A percentile compares a stretch with the other conserved stretches of the same genome.
Evolutionary conservation across 768 basidiomycete genomes (phyloP).

Genomic region (Lentinula raphanica): DNA sequence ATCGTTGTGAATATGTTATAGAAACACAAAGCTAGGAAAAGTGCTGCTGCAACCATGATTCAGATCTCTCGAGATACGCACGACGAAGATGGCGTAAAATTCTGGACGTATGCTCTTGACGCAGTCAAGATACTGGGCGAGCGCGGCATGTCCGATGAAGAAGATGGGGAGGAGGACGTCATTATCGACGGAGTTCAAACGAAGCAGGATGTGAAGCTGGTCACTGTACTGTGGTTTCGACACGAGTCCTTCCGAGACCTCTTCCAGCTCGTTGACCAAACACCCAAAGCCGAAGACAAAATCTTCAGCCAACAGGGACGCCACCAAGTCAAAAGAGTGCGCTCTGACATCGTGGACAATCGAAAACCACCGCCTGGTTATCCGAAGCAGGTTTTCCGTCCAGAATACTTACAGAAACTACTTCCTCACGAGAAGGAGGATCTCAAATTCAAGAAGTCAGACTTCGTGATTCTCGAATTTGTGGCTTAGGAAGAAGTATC

Average conservation of each 20-base stretch:
- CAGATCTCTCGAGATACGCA: neutral
- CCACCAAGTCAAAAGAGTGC: neutral
- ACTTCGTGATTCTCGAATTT: too few species aligned
- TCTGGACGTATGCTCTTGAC: neutral
- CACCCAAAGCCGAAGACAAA: neutral
- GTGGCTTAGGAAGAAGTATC: too few species aligned
- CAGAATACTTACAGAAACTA: too few species aligned
- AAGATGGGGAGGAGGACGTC: neutral
- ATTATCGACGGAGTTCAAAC: neutral
- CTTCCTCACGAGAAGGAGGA: too few species aligned
- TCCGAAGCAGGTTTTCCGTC: too few species aligned
- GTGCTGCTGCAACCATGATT: neutral
- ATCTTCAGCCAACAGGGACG: neutral
- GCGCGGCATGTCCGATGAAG: constrained; percentile 6
- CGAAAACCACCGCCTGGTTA: too few species aligned
- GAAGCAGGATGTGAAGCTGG: neutral
- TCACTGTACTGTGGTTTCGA: neutral
- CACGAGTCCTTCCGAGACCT: neutral
- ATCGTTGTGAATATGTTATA: too few species aligned
- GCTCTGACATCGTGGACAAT: too few species aligned
- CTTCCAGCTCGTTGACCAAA: neutral
- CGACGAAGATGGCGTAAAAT: neutral
- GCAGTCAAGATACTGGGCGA: neutral
- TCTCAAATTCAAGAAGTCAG: too few species aligned
- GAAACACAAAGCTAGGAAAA: too few species aligned